Evolutionary conservation across 805 yeast genomes (phyloP).

Genomic region (Yueomyces sp.): DNA sequence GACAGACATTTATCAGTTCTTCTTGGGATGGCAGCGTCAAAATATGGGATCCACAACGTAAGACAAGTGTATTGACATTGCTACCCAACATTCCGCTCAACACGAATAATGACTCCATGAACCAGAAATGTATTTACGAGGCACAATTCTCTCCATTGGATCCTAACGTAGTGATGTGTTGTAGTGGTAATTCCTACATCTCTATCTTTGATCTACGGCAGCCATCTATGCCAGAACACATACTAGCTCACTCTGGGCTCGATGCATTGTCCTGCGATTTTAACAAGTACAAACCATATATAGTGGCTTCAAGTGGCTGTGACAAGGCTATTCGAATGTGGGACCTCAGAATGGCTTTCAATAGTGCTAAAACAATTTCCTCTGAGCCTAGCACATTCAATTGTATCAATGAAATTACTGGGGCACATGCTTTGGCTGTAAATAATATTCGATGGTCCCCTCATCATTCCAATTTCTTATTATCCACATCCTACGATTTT

Average conservation of each 20-base stretch:
- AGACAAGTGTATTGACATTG: constrained; percentile 44
- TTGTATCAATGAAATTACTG: constrained; percentile 65
- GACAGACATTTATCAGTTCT: constrained; percentile 55
- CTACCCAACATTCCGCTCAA: constrained; percentile 2
- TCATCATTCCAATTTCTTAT: constrained; percentile 54
- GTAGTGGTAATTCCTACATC: constrained; percentile 62
- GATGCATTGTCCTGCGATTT: constrained; percentile 77
- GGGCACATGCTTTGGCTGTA: constrained; percentile 77
- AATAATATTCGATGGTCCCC: constrained; percentile 83
- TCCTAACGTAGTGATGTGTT: constrained; percentile 48
- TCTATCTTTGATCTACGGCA: constrained; percentile 75
- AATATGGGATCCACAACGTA: constrained; percentile 58
- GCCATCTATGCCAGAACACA: constrained; percentile 31
- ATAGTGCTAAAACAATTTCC: not conserved
- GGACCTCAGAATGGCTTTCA: constrained; percentile 58
- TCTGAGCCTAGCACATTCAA: constrained; percentile 7
- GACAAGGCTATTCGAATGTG: constrained; percentile 74
- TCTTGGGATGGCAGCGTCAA: constrained; percentile 91
- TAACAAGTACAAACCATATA: constrained; percentile 73
- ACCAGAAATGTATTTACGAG: constrained; percentile 57
- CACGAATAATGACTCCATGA: constrained; percentile 25
- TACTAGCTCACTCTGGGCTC: constrained; percentile 64
- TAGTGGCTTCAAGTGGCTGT: constrained; percentile 84
- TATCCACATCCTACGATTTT: constrained; percentile 86
- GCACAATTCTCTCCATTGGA: constrained; percentile 79